Percentiles rank a stretch among this genome's conserved stretches.
phyloP scores from a whole-genome alignment of 2,329 filamentous ascomycete genomes.

The Colletotrichum lindemuthianum region DNA sequence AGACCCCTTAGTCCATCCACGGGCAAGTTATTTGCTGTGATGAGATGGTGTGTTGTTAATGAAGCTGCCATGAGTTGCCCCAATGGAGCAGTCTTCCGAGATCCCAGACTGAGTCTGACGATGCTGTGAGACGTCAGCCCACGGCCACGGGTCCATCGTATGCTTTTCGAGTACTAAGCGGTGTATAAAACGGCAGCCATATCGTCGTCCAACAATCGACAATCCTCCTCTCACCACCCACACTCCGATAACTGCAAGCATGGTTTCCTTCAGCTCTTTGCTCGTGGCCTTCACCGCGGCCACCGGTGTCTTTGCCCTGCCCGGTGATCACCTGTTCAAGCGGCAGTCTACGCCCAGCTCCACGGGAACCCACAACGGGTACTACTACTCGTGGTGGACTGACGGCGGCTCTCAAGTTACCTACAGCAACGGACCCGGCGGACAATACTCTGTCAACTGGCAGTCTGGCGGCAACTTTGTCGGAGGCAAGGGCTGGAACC shows the following conservation, averaged over 20 bases:
- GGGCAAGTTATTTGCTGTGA: background rate
- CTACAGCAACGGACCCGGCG: constrained; percentile 53
- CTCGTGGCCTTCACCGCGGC: constrained; percentile 2
- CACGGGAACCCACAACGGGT: constrained; percentile 51
- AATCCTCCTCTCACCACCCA: background rate
- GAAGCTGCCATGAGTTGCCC: background rate
- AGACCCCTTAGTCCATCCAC: background rate
- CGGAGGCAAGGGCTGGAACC: constrained; percentile 68
- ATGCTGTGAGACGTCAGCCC: no score
- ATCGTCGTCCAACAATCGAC: background rate
- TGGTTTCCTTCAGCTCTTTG: constrained; percentile 21
- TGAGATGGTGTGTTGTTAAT: background rate
- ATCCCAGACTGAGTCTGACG: no score
- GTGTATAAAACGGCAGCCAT: background rate
- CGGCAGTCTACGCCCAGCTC: constrained; percentile 47
- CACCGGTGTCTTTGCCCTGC: constrained; percentile 3
- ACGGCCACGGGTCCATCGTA: no score
- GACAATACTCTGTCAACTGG: constrained; percentile 58
- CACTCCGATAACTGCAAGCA: background rate
- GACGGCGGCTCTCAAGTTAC: constrained; percentile 54
- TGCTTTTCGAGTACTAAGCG: no score
- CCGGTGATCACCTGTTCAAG: constrained; percentile 16
- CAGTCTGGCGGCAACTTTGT: constrained; percentile 61
- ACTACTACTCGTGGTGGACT: constrained; percentile 61
- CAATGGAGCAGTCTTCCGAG: background rate